Evolutionary conservation across 805 yeast species (phyloP).

Genomic region (Saturnispora saitoi): DNA sequence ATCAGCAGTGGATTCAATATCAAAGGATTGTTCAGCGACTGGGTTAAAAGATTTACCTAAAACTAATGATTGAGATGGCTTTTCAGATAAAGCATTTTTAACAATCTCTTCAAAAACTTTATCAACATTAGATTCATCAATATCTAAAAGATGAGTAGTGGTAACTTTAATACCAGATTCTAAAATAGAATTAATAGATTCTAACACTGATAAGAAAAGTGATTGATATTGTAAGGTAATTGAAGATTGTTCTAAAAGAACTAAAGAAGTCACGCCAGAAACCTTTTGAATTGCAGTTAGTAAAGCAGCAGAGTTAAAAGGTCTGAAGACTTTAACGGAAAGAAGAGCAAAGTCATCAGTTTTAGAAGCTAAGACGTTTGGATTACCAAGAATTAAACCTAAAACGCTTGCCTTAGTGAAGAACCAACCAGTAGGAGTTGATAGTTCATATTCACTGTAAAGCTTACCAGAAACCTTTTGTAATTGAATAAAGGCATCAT

Average conservation of each 20-base stretch:
- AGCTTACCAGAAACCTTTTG: conserved; percentile 22
- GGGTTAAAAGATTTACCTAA: conserved; percentile 40
- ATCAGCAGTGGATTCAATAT: conserved; percentile 53
- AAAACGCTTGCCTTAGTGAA: conserved; percentile 28
- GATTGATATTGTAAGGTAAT: conserved; percentile 28
- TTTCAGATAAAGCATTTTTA: conserved; percentile 29
- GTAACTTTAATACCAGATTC: conserved; percentile 44
- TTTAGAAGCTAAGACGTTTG: conserved; percentile 18
- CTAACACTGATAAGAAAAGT: conserved; percentile 66
- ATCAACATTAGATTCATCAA: conserved; percentile 33
- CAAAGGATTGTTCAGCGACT: conserved; percentile 20
- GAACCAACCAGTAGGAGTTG: conserved; percentile 20
- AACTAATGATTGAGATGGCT: conserved; percentile 55
- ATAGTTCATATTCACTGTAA: conserved; percentile 34
- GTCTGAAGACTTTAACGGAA: conserved; percentile 59
- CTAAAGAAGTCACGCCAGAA: conserved; percentile 27
- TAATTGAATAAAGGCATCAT: conserved; percentile 27
- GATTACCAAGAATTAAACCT: conserved; percentile 57
- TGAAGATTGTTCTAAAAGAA: conserved; percentile 60
- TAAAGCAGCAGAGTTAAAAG: conserved; percentile 53
- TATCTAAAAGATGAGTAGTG: conserved; percentile 43
- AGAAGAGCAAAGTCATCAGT: conserved; percentile 34
- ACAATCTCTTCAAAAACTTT: conserved; percentile 1
- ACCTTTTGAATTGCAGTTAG: conserved; percentile 29
- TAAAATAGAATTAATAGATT: conserved; percentile 41